These are phyloP conservation scores for Penicillium sp. DNA, from an alignment of 2,329 filamentous ascomycete genomes.

Conservation along the genomic window DNA sequence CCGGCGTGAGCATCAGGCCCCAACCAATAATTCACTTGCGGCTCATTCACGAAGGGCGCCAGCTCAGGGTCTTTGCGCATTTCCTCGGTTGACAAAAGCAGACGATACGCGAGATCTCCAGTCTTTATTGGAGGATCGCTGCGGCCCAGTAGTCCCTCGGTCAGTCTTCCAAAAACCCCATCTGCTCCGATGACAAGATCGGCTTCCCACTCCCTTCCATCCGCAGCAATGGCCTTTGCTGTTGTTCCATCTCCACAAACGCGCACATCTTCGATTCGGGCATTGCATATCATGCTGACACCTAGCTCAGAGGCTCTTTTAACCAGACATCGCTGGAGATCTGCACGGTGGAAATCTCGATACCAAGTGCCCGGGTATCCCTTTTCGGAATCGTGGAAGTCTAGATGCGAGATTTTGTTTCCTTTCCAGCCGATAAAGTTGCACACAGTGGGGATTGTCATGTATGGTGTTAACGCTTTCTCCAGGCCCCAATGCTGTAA, in stretches of 20 bases:
- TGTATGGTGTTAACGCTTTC: constrained; percentile 42
- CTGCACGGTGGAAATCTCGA: constrained; percentile 61
- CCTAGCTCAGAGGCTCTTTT: constrained; percentile 55
- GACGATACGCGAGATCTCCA: constrained; percentile 61
- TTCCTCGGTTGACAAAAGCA: constrained; percentile 54
- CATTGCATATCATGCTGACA: constrained; percentile 49
- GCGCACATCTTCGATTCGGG: constrained; percentile 49
- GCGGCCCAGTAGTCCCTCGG: constrained; percentile 51
- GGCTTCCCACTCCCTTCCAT: constrained; percentile 28
- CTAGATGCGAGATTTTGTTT: constrained; percentile 52
- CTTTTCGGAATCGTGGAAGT: constrained; percentile 50
- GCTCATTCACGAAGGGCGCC: constrained; percentile 48
- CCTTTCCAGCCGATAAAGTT: constrained; percentile 62
- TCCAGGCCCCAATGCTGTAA: constrained; percentile 48
- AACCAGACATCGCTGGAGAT: constrained; percentile 55
- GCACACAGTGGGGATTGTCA: constrained; percentile 48
- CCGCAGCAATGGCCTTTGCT: constrained; percentile 41
- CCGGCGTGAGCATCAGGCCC: constrained; percentile 56
- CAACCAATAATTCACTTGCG: constrained; percentile 60
- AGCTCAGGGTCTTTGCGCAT: constrained; percentile 55
- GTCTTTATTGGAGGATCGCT: constrained; percentile 55
- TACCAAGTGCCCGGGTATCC: constrained; percentile 48
- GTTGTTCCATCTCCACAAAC: constrained; percentile 35
- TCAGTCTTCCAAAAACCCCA: constrained; percentile 37
- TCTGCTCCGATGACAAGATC: constrained; percentile 34